Evolutionary conservation across 768 basidiomycete species (phyloP).

Genomic region (Tulasnella sp.): DNA sequence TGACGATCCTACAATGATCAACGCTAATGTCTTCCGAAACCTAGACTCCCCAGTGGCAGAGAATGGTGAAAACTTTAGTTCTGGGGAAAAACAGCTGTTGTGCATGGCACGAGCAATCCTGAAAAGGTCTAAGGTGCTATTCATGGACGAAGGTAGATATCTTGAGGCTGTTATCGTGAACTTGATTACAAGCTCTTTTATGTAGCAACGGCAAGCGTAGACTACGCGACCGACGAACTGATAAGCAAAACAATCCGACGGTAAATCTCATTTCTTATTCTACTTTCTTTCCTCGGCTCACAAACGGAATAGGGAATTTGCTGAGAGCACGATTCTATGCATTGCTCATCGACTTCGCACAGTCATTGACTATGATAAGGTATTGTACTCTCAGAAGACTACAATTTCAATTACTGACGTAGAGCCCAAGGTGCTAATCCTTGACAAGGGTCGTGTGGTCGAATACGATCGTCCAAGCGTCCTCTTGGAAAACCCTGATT

Average conservation of each 20-base stretch:
- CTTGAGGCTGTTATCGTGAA: too few relatives aligned
- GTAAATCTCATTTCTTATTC: conserved; percentile 31
- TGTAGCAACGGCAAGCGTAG: conserved; percentile 34
- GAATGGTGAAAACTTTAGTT: conserved; percentile 82
- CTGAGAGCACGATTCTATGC: conserved; percentile 67
- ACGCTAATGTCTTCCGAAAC: conserved; percentile 63
- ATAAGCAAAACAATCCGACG: conserved; percentile 70
- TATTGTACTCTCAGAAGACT: conserved; percentile 16
- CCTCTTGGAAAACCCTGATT: conserved; percentile 12
- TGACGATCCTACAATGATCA: conserved; percentile 38
- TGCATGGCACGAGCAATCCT: conserved; percentile 79
- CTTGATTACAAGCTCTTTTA: too few relatives aligned
- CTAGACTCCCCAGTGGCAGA: conserved; percentile 65
- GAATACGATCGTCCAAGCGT: conserved; percentile 45
- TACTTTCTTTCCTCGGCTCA: background rate
- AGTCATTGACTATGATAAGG: conserved; percentile 70
- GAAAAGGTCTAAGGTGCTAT: conserved; percentile 58
- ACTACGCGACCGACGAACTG: conserved; percentile 80
- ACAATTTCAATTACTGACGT: conserved; percentile 11
- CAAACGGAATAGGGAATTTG: conserved; percentile 45
- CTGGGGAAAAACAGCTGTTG: conserved; percentile 74
- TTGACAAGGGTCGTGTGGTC: conserved; percentile 64
- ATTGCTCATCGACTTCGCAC: conserved; percentile 33
- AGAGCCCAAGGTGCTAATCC: conserved; percentile 47
- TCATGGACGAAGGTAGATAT: conserved; percentile 59